Base-by-base conservation (phyloP, 1,284 basidiomycete species). In the Ustilago hordei region DNA sequence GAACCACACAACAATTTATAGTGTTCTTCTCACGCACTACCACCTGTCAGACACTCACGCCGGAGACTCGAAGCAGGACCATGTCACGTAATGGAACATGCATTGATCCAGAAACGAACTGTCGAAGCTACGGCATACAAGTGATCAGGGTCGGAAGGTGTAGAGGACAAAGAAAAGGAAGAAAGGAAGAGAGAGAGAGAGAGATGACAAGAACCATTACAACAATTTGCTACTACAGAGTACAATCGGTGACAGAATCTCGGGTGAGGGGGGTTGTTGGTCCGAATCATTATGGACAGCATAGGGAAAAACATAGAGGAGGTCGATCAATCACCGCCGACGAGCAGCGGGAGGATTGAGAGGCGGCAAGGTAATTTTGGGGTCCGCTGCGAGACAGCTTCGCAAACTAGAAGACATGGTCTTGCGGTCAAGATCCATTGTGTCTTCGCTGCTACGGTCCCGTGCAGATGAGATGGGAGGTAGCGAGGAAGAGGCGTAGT, bases 391-490 rank as follows among this genome's bases (percentile, higher is more conserved):
- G 15, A 71, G 47, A 1, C 70, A 67, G 34, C 64, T 68, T 17
- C 75, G 52, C 41, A 78, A 38, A 41, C 60, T 61, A 8, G 66
- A 67, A 2, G 56, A 60, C 53, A 68, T 60, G 43, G 71, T 62
- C 45, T 74, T 78, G 31, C 75, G 63, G 45, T 78, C 75, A 23
- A 67, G 48, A 36, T 73, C 70, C 52, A 69, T n/a, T 39, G 19
- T 19, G 41, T 76, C 74, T 34, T 71, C 74, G 45, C 54, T 41
- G 28, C 69, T 41, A n/a, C 69, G 48, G 31, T 60, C 65, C 43
- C 74, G 57, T 23, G 74, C 74, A 4, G 74, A 76, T 19, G 65
- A 71, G 69, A 76, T 76, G 53, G 74, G 74, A 34, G 74, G 69
- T 28, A 76, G 35, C n/a, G 71, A 68, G 13, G 59, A 59, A 7